Percentiles rank a stretch among this genome's conserved stretches.
These are phyloP conservation scores for Diaporthe ilicicola DNA, from an alignment of 2,329 filamentous ascomycete species.

Conservation along the genomic window DNA sequence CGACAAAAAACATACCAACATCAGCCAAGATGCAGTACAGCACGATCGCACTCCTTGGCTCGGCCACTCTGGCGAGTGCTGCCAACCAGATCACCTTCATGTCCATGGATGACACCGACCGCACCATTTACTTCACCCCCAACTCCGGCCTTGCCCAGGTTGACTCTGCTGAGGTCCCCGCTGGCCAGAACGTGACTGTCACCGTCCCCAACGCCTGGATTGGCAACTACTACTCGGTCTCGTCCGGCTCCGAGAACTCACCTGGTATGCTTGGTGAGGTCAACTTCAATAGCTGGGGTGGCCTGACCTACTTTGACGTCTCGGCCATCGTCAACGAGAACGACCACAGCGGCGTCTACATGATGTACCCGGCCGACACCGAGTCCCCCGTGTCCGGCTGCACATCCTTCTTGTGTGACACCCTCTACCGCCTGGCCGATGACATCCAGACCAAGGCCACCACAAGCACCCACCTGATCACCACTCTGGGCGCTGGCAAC, in stretches of 20 bases:
- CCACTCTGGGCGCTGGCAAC: constrained; percentile 54
- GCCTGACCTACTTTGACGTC: constrained; percentile 52
- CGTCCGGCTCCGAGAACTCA: constrained; percentile 41
- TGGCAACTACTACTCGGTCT: constrained; percentile 47
- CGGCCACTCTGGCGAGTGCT: constrained; percentile 53
- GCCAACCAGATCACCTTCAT: constrained; percentile 63
- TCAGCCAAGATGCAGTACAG: constrained; percentile 63
- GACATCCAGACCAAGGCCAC: constrained; percentile 66
- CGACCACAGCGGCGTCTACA: constrained; percentile 50
- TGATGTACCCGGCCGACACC: constrained; percentile 46
- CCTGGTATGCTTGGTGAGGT: constrained; percentile 50
- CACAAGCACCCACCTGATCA: constrained; percentile 56
- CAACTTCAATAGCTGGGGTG: constrained; percentile 46
- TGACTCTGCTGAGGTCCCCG: constrained; percentile 50
- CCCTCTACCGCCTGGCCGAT: constrained; percentile 61
- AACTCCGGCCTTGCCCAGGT: constrained; percentile 48
- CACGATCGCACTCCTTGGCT: constrained; percentile 50
- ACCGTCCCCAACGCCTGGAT: constrained; percentile 39
- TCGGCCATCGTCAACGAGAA: constrained; percentile 54
- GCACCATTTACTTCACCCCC: constrained; percentile 61
- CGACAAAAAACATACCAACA: constrained; percentile 31
- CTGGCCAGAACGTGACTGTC: constrained; percentile 46
- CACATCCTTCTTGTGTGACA: constrained; percentile 51
- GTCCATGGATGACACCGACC: constrained; percentile 61
- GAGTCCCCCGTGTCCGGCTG: constrained; percentile 48